A percentile compares a stretch with the other conserved stretches of the same genome.
Conservation (phyloP, 805 yeast species). For the Saturnispora galanensis region DNA sequence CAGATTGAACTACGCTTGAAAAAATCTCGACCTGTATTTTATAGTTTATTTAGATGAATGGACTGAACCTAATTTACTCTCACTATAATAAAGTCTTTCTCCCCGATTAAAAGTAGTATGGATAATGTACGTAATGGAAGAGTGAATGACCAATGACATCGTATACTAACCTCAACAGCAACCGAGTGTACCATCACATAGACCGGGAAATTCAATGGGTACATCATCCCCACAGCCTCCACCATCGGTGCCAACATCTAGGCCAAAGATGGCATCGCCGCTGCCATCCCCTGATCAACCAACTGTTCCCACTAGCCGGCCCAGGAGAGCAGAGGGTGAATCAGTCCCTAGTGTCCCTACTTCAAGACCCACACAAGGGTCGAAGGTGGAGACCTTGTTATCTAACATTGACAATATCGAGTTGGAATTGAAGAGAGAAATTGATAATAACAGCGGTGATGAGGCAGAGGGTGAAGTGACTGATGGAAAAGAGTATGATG, state of each 20-base stretch:
- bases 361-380: slow-evolving; percentile 6
- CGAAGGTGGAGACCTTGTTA: slow-evolving; percentile 2
- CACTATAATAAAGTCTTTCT: too few species aligned
- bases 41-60: neutral
- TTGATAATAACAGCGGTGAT: neutral
- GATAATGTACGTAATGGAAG: too few species aligned
- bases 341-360: slow-evolving; percentile 4
- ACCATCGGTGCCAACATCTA: slow-evolving; percentile 11
- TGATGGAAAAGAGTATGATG: neutral
- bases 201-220: neutral
- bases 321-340: neutral
- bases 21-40: neutral
- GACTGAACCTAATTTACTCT: too few species aligned
- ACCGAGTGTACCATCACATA: slow-evolving; percentile 8
- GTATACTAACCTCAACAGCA: neutral
- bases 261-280: neutral
- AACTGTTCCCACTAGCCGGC: neutral
- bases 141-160: neutral
- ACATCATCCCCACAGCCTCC: slow-evolving; percentile 12
- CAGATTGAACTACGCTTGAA: slow-evolving; percentile 76
- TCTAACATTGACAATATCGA: neutral
- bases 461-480: neutral
- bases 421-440: neutral
- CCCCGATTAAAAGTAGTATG: too few species aligned
- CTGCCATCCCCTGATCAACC: neutral